Conservation (phyloP, 345 rosid species). For the Aurinia saxatilis region DNA sequence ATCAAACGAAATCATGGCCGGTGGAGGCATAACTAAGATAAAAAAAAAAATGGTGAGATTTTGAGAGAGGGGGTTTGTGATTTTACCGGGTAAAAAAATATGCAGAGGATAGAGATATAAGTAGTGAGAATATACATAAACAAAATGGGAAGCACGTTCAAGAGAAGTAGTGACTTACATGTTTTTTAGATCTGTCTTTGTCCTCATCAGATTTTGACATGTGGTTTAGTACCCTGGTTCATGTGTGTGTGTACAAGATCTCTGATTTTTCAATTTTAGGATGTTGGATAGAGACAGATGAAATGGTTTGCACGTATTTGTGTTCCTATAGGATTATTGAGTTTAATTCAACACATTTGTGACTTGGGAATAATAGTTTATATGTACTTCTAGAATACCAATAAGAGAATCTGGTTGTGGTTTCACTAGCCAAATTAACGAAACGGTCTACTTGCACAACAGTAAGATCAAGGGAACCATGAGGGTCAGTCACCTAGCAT, state of each 20-base stretch:
- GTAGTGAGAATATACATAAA: background rate
- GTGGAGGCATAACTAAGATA: conserved; percentile 16
- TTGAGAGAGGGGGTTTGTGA: conserved; percentile 1
- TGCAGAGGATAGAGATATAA: conserved; percentile 13
- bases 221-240: conserved; percentile 5
- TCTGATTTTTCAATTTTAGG: background rate
- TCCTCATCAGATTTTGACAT: conserved; percentile 14
- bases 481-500: too few species aligned
- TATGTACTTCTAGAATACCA: background rate
- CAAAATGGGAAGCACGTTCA: conserved; percentile 26
- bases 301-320: conserved; percentile 25
- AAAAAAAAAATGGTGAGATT: background rate
- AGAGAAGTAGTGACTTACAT: conserved; percentile 28
- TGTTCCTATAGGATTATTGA: background rate
- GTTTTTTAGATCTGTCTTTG: conserved; percentile 13
- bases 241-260: background rate
- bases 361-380: background rate
- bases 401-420: too few species aligned
- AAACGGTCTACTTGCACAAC: too few species aligned
- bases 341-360: background rate
- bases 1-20: conserved; percentile 19
- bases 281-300: conserved; percentile 12
- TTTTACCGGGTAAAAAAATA: background rate
- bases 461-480: too few species aligned
- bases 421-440: too few species aligned